These are phyloP conservation scores for Leucocoprinus sp. DNA, from an alignment of 768 basidiomycete genomes.

Conservation along the genomic window DNA sequence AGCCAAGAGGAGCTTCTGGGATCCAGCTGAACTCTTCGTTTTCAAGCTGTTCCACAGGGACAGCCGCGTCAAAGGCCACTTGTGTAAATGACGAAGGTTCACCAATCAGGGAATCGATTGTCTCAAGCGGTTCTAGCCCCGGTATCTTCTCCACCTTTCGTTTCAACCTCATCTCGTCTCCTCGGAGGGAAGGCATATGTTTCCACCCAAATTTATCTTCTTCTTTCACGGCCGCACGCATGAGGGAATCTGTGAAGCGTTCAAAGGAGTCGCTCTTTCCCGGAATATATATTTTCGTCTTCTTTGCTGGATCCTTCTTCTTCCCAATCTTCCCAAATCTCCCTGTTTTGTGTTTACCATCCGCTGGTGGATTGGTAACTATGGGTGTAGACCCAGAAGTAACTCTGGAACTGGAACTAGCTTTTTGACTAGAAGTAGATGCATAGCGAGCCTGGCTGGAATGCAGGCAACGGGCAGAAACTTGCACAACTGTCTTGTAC, in stretches of 20 bases:
- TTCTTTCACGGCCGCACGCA: neutral
- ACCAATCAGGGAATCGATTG: too few relatives aligned
- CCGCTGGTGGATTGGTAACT: too few relatives aligned
- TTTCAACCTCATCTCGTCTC: constrained; percentile 30
- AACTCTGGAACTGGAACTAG: too few relatives aligned
- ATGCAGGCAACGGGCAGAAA: constrained; percentile 10
- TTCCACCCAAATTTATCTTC: constrained; percentile 29
- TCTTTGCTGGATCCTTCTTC: neutral
- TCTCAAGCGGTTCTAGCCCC: too few relatives aligned
- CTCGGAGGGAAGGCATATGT: constrained; percentile 26
- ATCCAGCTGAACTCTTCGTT: constrained; percentile 13
- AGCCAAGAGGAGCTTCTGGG: constrained; percentile 26
- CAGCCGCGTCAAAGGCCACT: neutral
- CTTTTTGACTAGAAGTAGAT: constrained; percentile 11
- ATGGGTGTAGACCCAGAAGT: too few relatives aligned
- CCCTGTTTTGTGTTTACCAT: too few relatives aligned
- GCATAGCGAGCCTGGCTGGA: constrained; percentile 27
- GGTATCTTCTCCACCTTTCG: constrained; percentile 10
- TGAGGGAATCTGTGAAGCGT: constrained; percentile 11
- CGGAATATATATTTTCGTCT: neutral
- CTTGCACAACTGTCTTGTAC: constrained; percentile 2
- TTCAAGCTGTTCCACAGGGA: neutral
- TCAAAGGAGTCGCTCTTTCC: neutral
- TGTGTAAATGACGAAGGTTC: too few relatives aligned
- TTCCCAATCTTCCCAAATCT: too few relatives aligned